Evolutionary conservation across 2,329 filamentous ascomycete species (phyloP).

Genomic region (Ilyonectria sp.): DNA sequence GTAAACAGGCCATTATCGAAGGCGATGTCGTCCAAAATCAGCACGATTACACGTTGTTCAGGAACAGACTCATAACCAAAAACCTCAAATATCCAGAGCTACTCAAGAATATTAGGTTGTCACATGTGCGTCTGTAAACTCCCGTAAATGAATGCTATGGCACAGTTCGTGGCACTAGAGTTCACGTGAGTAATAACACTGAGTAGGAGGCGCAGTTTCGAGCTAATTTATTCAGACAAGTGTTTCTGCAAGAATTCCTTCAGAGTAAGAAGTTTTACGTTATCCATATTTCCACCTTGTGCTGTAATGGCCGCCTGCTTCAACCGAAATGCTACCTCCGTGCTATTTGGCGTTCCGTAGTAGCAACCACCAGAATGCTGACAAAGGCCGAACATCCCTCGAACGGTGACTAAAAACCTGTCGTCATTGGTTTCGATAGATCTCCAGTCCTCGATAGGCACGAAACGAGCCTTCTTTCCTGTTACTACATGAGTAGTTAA

Average conservation of each 20-base stretch:
- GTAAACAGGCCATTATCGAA: too few relatives aligned
- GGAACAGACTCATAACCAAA: too few relatives aligned
- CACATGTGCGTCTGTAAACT: too few relatives aligned
- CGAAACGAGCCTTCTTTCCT: constrained; percentile 9
- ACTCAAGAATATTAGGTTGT: too few relatives aligned
- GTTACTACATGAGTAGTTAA: not conserved
- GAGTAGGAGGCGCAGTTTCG: too few relatives aligned
- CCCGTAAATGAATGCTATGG: too few relatives aligned
- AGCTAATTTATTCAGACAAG: not conserved
- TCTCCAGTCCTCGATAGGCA: constrained; percentile 12
- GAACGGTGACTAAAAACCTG: not conserved
- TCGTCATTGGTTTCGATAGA: constrained; percentile 5
- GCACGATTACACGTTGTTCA: too few relatives aligned
- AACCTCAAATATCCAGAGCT: too few relatives aligned
- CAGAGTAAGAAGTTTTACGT: not conserved
- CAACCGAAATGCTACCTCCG: not conserved
- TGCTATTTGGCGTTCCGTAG: not conserved
- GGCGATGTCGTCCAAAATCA: too few relatives aligned
- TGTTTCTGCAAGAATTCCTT: not conserved
- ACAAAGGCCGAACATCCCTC: constrained; percentile 14
- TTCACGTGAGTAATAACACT: too few relatives aligned
- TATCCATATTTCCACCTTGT: not conserved
- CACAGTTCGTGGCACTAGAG: too few relatives aligned
- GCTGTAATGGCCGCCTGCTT: not conserved
- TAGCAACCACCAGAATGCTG: constrained; percentile 10